phyloP scores from a whole-genome alignment of 2,329 filamentous ascomycete species.

The Coniochaeta prunicola region DNA sequence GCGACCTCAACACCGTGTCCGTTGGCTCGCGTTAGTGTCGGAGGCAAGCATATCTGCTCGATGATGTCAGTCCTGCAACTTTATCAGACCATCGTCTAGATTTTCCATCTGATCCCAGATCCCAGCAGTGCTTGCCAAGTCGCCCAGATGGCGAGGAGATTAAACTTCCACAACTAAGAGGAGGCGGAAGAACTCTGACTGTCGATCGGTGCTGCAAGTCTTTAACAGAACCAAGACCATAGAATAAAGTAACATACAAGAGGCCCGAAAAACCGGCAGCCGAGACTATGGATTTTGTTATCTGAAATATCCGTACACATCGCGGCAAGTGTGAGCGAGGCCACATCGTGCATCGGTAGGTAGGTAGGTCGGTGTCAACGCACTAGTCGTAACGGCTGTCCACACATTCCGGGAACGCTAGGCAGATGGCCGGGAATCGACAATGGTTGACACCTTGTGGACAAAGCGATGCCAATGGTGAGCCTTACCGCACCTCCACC shows the following conservation, averaged over 20 bases:
- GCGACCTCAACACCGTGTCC: background rate
- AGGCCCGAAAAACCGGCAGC: background rate
- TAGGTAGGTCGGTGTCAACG: background rate
- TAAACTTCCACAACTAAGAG: background rate
- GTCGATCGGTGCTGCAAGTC: background rate
- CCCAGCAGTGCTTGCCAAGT: background rate
- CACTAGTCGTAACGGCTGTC: no score
- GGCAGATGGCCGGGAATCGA: background rate
- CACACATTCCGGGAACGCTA: background rate
- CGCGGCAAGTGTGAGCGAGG: background rate
- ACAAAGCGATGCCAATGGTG: background rate
- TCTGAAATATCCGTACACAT: background rate
- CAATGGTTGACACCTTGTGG: background rate
- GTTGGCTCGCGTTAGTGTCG: background rate
- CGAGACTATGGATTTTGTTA: background rate
- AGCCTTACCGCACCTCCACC: background rate
- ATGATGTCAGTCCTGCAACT: slow-evolving; percentile 1
- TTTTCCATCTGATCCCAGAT: background rate
- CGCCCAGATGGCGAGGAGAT: background rate
- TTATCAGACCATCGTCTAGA: background rate
- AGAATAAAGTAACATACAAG: background rate
- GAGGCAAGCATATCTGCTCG: background rate
- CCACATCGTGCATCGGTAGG: background rate
- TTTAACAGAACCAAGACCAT: background rate
- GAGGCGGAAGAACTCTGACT: background rate